Percentiles rank a stretch among this genome's conserved stretches.
phyloP scores from a whole-genome alignment of 2,329 filamentous ascomycete genomes.

The Chaetomium globosum region DNA sequence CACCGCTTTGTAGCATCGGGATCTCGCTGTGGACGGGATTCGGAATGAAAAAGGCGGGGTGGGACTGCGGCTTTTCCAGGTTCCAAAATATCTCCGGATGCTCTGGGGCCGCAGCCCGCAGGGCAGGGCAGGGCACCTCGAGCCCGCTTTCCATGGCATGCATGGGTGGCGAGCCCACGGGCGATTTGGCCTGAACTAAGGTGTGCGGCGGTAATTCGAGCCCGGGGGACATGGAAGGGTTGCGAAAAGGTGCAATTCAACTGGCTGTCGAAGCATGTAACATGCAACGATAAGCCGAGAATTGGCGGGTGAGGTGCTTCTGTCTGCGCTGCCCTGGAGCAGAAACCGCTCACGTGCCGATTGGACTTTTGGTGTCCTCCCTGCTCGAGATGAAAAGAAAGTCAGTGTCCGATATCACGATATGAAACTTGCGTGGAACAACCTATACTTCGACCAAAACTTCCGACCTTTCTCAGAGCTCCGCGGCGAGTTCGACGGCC shows the following conservation, averaged over 20 bases:
- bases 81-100: neutral
- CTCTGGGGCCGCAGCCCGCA: neutral
- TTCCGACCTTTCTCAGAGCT: neutral
- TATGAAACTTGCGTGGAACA: neutral
- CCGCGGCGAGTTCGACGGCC: neutral
- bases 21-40: neutral
- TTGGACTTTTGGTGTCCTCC: neutral
- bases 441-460: neutral
- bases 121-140: no score
- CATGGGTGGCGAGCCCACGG: constrained; percentile 2
- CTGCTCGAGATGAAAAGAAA: neutral
- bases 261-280: constrained; percentile 5
- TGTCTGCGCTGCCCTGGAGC: neutral
- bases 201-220: neutral
- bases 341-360: neutral
- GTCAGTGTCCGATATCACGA: no score
- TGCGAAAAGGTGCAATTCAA: constrained; percentile 1
- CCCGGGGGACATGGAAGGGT: neutral
- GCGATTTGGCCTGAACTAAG: neutral
- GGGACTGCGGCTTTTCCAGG: constrained; percentile 3
- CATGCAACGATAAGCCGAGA: constrained; percentile 3
- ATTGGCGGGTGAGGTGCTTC: neutral
- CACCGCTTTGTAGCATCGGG: neutral
- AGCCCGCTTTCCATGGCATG: neutral
- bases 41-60: neutral